A percentile compares a stretch with the other conserved stretches of the same genome.
These are phyloP conservation scores for Conticribra weissflogii DNA, from an alignment of 108 stramenopile genomes.

Conservation along the genomic window DNA sequence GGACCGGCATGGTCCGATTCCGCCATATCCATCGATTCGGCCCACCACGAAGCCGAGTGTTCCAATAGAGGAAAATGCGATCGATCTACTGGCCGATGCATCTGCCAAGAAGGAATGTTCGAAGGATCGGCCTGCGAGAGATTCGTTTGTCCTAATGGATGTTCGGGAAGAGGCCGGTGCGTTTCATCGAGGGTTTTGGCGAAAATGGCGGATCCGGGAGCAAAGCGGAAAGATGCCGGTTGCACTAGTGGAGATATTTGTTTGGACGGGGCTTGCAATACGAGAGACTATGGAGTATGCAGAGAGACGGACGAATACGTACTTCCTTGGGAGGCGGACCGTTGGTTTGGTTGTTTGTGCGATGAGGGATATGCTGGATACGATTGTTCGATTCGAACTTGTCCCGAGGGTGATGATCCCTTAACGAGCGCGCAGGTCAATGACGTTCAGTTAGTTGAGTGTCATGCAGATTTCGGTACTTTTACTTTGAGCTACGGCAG, in stretches of 20 bases:
- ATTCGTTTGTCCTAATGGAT: conserved; percentile 59
- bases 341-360: conserved; percentile 75
- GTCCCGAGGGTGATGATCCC: conserved; percentile 80
- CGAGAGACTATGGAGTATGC: conserved; percentile 39
- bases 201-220: conserved; percentile 55
- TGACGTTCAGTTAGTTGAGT: conserved; percentile 66
- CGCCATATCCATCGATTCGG: conserved; percentile 39
- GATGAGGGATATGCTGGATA: conserved; percentile 69
- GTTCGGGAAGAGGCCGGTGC: conserved; percentile 64
- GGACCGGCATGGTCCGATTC: conserved; percentile 51
- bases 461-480: conserved; percentile 65
- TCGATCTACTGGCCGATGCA: conserved; percentile 54
- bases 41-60: conserved; percentile 70
- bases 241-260: conserved; percentile 47
- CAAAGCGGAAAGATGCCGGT: conserved; percentile 26
- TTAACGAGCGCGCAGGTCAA: conserved; percentile 56
- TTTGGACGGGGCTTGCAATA: conserved; percentile 27
- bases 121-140: conserved; percentile 73
- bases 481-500: conserved; percentile 70
- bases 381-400: conserved; percentile 64
- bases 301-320: conserved; percentile 45
- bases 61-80: conserved; percentile 67
- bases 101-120: conserved; percentile 52
- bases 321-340: conserved; percentile 71
- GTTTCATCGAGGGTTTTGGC: conserved; percentile 66